Evolutionary conservation across 176 grass and related monocot species (phyloP).

Genomic region (Puccinellia tenuiflora): DNA sequence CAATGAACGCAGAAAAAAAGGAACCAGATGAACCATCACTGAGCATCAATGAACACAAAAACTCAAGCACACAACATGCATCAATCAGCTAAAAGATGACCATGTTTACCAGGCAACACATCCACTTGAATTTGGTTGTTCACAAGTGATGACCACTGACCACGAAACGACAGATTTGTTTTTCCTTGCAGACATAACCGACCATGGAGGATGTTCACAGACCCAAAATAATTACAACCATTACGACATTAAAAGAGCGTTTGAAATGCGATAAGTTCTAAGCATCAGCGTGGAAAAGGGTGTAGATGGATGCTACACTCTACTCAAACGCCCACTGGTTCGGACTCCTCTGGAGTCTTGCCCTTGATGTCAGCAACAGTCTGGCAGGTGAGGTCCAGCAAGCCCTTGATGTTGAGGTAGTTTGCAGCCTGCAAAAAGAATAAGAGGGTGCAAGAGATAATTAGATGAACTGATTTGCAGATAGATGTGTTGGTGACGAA

Average conservation of each 20-base stretch:
- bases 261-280: background rate
- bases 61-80: background rate
- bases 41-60: background rate
- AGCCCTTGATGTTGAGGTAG: slow-evolving; percentile 48
- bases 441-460: too few species aligned
- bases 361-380: slow-evolving; percentile 45
- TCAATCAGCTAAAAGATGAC: background rate
- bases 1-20: too few species aligned
- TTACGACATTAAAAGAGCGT: background rate
- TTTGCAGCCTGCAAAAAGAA: slow-evolving; percentile 26
- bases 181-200: background rate
- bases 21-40: background rate
- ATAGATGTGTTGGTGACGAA: background rate
- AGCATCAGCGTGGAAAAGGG: background rate
- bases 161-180: background rate
- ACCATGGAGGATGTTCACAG: background rate
- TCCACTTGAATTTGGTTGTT: background rate
- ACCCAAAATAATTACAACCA: slow-evolving; percentile 22
- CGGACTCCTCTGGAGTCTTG: slow-evolving; percentile 39
- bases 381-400: slow-evolving; percentile 35
- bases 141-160: background rate
- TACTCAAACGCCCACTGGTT: slow-evolving; percentile 52
- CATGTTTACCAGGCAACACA: background rate
- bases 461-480: background rate
- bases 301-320: background rate